Base-by-base conservation (phyloP, 495 filamentous ascomycete genomes). In the Penicillium manginii region DNA sequence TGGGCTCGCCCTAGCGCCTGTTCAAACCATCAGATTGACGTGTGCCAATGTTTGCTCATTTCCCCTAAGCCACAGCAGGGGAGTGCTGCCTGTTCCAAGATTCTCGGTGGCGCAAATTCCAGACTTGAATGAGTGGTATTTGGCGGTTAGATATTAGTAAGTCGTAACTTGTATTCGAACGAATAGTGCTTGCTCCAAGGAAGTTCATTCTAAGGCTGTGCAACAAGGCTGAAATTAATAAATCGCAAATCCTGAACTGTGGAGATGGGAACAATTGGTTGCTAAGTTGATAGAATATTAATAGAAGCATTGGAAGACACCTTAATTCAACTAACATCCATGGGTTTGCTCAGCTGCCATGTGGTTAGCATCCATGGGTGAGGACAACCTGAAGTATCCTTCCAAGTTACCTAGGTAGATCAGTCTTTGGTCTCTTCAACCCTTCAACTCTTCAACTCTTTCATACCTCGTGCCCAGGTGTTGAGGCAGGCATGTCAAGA, bases 21-120 rank as follows among this genome's bases (percentile, higher is more conserved):
- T 53, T 42, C 12, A 29, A 29, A 2, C 10, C 18, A 26, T n/a
- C 45, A 26, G 49, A 19, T 48, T 61, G 59, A 57, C 52, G 59
- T 55, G 14, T 60, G 52, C 52, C 52, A 60, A 55, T 55, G 46
- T 18, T 17, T n/a, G 7, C 17, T 14, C 15, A n/a, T 14, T 37
- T 11, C 9, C 15, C 18, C 0, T 45, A 21, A 45, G 40, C 40
- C 40, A 45, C 40, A 45, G 9, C 18, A 45, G 45, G 21, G 21
- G 21, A n/a, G 6, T 47, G 45, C 22, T 47, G 45, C 45, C 45
- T 47, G 45, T 43, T 37, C 35, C 26, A 5, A 29, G 26, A 29
- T 0, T 1, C 3, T 37, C 14, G 35, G 35, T 37, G 35, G 35
- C 35, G 35, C 26, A 29, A 29, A 29, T 5, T 29, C 15, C 15